Conservation (phyloP, 768 basidiomycete species). For the Nidularia pulvinata region DNA sequence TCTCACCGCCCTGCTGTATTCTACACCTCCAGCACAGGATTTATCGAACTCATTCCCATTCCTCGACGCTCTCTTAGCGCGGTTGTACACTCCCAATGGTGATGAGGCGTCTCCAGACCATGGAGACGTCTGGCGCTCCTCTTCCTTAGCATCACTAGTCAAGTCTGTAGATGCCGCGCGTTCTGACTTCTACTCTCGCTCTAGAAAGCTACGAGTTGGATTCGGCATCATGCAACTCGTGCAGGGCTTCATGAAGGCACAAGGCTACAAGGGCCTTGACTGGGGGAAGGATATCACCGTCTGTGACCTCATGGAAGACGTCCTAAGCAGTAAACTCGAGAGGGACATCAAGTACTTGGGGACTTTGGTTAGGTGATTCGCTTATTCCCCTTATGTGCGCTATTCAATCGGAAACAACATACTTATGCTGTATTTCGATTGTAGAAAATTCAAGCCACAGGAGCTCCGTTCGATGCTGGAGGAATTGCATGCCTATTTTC, state of each 20-base stretch:
- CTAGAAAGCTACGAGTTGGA: slow-evolving; percentile 35
- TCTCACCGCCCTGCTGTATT: slow-evolving; percentile 38
- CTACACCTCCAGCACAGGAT: slow-evolving; percentile 16
- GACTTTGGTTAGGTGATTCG: slow-evolving; percentile 45
- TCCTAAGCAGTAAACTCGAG: slow-evolving; percentile 40
- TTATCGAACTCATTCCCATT: slow-evolving; percentile 19
- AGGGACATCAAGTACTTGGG: slow-evolving; percentile 44
- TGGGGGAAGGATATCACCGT: slow-evolving; percentile 19
- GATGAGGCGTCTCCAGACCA: slow-evolving; percentile 3
- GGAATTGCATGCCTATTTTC: slow-evolving; percentile 23
- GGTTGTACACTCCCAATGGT: slow-evolving; percentile 18
- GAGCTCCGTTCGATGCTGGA: slow-evolving; percentile 35
- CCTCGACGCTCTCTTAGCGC: slow-evolving; percentile 32
- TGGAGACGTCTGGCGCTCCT: slow-evolving; percentile 18
- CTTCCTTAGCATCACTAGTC: slow-evolving; percentile 25
- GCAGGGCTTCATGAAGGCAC: slow-evolving; percentile 37
- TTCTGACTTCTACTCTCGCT: slow-evolving; percentile 4
- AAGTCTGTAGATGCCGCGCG: slow-evolving; percentile 35
- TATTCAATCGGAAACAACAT: too few relatives aligned
- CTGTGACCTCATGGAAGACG: slow-evolving; percentile 40
- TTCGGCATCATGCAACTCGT: slow-evolving; percentile 45
- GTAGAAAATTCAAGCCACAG: slow-evolving; percentile 35
- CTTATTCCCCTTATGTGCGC: too few relatives aligned
- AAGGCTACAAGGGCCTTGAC: slow-evolving; percentile 39
- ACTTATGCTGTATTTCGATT: too few relatives aligned